Evolutionary conservation across 495 filamentous ascomycete genomes (phyloP).

Genomic region (Wilcoxina mikolae): DNA sequence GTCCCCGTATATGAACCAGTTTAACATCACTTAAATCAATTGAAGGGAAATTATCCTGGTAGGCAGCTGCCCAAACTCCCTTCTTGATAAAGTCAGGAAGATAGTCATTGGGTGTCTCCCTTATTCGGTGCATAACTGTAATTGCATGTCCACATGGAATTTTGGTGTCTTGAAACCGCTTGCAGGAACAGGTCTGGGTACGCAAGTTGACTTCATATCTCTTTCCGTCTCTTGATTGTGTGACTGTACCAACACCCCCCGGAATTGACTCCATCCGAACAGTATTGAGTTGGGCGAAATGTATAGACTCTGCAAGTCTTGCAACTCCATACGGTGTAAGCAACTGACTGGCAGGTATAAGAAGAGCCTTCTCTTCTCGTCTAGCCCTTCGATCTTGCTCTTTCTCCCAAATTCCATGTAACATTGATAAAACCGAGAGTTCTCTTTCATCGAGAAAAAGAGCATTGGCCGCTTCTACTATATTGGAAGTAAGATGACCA

Average conservation of each 20-base stretch:
- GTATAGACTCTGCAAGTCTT: background rate
- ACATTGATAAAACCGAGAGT: conserved; percentile 1
- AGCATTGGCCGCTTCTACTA: conserved; percentile 6
- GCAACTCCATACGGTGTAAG: background rate
- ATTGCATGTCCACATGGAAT: background rate
- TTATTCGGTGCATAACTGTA: background rate
- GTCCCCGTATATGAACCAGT: too few relatives aligned
- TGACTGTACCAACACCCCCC: too few relatives aligned
- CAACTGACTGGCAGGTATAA: background rate
- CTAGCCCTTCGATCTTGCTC: conserved; percentile 1
- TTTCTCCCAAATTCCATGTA: conserved; percentile 6
- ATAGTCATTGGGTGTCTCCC: background rate
- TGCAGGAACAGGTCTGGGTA: background rate
- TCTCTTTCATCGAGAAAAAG: background rate
- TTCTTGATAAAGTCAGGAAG: background rate
- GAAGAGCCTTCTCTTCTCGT: background rate
- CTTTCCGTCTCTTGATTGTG: background rate
- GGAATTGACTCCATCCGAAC: background rate
- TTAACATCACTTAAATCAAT: too few relatives aligned
- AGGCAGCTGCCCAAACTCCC: too few relatives aligned
- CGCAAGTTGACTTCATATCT: background rate
- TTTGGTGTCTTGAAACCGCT: background rate
- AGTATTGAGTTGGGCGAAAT: background rate
- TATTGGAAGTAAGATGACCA: conserved; percentile 9
- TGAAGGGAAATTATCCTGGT: too few relatives aligned